Conservation (phyloP, 2,329 filamentous ascomycete species). For the Aspergillus candidus region DNA sequence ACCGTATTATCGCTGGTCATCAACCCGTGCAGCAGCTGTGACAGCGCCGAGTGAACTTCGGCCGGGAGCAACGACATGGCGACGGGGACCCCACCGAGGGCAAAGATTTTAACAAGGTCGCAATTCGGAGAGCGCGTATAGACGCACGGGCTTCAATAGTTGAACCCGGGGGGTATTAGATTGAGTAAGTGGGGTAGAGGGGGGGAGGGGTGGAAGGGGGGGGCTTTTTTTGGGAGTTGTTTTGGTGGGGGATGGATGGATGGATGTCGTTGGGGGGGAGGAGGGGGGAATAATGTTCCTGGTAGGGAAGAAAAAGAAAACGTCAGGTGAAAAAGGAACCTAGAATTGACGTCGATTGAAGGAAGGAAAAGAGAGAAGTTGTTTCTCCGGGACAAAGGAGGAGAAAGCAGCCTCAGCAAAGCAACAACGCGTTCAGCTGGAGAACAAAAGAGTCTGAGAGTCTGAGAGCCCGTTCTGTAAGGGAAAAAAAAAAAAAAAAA, state of each 20-base stretch:
- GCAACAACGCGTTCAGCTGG: neutral
- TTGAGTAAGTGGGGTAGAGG: neutral
- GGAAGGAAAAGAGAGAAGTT: too few relatives aligned
- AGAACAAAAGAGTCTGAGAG: too few relatives aligned
- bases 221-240: constrained; percentile 18
- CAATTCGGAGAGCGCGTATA: constrained; percentile 3
- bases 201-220: constrained; percentile 10
- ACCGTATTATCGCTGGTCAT: constrained; percentile 83
- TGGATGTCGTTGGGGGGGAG: too few relatives aligned
- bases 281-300: too few relatives aligned
- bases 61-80: constrained; percentile 79
- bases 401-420: too few relatives aligned
- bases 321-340: too few relatives aligned
- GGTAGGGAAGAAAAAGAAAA: too few relatives aligned
- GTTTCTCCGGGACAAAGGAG: too few relatives aligned
- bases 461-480: neutral
- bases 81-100: constrained; percentile 13
- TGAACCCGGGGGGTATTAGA: constrained; percentile 6
- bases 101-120: constrained; percentile 15
- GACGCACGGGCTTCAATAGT: constrained; percentile 9
- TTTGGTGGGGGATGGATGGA: constrained; percentile 14
- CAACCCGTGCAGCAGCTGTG: constrained; percentile 78
- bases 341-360: too few relatives aligned
- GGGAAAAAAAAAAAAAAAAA: constrained; percentile 12
- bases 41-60: constrained; percentile 77